Percentiles rank a stretch among this genome's conserved stretches.
These are phyloP conservation scores for Coemansia sp. DNA, from an alignment of 192 early-diverging fungal species.

Conservation along the genomic window DNA sequence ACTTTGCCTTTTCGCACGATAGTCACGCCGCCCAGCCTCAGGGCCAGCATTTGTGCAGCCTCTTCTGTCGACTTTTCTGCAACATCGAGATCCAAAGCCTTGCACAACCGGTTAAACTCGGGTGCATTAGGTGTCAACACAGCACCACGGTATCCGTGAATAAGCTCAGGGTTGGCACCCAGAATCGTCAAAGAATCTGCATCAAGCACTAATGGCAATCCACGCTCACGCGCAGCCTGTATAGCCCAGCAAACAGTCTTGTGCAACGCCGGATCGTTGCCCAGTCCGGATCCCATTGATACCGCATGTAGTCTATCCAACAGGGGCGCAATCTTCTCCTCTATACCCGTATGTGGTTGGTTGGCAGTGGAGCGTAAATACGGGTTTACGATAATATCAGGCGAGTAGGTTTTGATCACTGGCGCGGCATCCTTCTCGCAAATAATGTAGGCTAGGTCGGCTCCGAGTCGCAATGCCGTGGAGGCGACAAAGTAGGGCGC, in stretches of 20 bases:
- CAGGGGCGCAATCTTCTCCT: conserved; percentile 56
- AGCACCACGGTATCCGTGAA: conserved; percentile 72
- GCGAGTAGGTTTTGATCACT: conserved; percentile 82
- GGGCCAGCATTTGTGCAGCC: conserved; percentile 59
- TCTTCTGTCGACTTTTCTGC: conserved; percentile 29
- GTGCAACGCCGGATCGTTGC: conserved; percentile 72
- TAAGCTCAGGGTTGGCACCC: conserved; percentile 67
- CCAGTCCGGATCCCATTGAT: conserved; percentile 91
- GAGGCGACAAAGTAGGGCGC: conserved; percentile 84
- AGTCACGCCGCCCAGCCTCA: conserved; percentile 77
- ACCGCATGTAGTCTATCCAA: conserved; percentile 81
- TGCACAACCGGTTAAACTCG: conserved; percentile 83
- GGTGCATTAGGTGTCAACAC: conserved; percentile 89
- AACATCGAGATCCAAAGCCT: conserved; percentile 56
- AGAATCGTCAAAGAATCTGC: conserved; percentile 90
- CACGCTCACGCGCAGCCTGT: conserved; percentile 61
- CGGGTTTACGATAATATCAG: conserved; percentile 95
- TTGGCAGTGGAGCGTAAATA: conserved; percentile 63
- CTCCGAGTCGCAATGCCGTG: conserved; percentile 63
- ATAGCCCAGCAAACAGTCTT: conserved; percentile 72
- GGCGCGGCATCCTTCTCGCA: conserved; percentile 80
- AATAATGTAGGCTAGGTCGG: conserved; percentile 83
- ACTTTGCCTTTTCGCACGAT: conserved; percentile 78
- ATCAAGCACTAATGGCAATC: conserved; percentile 86
- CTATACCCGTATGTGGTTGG: conserved; percentile 31